phyloP scores from a whole-genome alignment of 108 stramenopile genomes.

The Skeletonema potamos region DNA sequence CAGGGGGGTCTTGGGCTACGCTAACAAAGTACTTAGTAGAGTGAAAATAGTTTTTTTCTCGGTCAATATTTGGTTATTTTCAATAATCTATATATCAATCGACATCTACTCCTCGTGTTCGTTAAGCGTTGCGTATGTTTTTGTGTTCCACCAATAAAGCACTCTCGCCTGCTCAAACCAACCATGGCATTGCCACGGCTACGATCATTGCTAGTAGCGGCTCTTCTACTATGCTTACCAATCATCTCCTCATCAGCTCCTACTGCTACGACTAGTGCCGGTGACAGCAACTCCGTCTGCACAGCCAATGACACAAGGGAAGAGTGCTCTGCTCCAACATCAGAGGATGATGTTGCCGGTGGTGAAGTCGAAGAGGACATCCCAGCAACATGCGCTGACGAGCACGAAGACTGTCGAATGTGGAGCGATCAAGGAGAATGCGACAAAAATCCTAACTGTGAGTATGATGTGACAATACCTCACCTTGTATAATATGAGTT shows the following conservation, averaged over 20 bases:
- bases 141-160: no score
- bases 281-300: not conserved
- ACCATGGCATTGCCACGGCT: not conserved
- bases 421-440: constrained; percentile 56
- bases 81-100: no score
- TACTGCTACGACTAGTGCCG: not conserved
- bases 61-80: no score
- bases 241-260: not conserved
- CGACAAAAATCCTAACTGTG: constrained; percentile 48
- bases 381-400: constrained; percentile 24
- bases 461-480: not conserved
- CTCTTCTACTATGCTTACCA: not conserved
- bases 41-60: no score
- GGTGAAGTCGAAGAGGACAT: not conserved
- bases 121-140: no score
- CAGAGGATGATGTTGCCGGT: not conserved
- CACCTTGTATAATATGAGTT: no score
- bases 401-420: constrained; percentile 29
- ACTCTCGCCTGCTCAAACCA: no score
- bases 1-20: no score
- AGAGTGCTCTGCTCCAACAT: not conserved
- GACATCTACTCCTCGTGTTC: no score
- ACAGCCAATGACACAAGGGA: not conserved
- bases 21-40: no score
- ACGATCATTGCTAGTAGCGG: not conserved